Evolutionary conservation across 2,329 filamentous ascomycete genomes (phyloP).

Genomic region (Stenocarpella maydis): DNA sequence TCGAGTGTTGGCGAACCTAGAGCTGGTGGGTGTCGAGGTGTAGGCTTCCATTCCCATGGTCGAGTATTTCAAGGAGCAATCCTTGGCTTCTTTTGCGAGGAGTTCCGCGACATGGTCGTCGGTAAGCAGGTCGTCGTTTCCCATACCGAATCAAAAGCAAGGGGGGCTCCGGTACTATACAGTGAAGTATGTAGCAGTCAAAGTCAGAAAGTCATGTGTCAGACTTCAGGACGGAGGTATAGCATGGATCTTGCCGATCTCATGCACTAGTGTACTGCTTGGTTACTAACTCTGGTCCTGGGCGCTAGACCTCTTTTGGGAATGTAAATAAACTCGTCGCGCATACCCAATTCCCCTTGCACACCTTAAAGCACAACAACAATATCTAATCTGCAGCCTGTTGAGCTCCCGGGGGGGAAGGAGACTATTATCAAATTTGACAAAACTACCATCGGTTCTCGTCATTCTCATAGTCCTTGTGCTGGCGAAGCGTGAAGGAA

Average conservation of each 20-base stretch:
- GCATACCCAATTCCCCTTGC: not conserved
- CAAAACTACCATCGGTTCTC: not conserved
- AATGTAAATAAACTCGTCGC: slow-evolving; percentile 29
- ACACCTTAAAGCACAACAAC: not conserved
- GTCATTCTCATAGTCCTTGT: too few relatives aligned
- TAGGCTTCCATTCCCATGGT: slow-evolving; percentile 76
- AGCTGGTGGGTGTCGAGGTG: slow-evolving; percentile 53
- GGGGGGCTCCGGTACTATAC: not conserved
- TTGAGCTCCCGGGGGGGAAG: too few relatives aligned
- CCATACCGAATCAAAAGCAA: slow-evolving; percentile 42
- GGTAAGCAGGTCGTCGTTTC: slow-evolving; percentile 62
- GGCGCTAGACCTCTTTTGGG: slow-evolving; percentile 11
- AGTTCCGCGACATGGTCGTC: slow-evolving; percentile 84
- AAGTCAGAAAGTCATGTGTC: not conserved
- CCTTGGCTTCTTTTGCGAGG: slow-evolving; percentile 81
- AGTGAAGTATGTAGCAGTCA: not conserved
- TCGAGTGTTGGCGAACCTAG: slow-evolving; percentile 30
- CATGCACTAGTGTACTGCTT: not conserved
- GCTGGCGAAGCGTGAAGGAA: not conserved
- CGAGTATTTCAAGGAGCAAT: slow-evolving; percentile 77
- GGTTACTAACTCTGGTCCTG: not conserved
- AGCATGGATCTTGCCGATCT: slow-evolving; percentile 6
- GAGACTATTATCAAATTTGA: not conserved
- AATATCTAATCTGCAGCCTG: not conserved
- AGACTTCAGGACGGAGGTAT: not conserved